phyloP scores from a whole-genome alignment of 2,329 filamentous ascomycete genomes.

The Colletotrichum trifolii region DNA sequence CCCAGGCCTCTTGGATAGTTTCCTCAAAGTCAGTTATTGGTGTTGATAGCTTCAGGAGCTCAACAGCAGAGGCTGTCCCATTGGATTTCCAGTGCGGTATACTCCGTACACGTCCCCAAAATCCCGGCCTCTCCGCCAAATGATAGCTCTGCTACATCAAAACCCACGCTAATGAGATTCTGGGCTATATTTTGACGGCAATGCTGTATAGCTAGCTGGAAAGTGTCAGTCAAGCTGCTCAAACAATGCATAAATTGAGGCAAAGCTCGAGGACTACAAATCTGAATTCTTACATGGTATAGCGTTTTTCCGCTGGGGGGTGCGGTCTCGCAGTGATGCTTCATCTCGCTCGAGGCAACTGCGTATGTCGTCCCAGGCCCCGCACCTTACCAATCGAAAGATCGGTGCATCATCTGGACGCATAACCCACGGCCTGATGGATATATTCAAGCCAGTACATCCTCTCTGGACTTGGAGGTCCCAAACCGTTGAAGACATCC shows the following conservation, averaged over 20 bases:
- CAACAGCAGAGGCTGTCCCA: too few species aligned
- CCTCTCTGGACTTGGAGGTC: slow-evolving; percentile 6
- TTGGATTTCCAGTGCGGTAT: too few species aligned
- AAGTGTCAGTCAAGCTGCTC: too few species aligned
- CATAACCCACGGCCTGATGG: slow-evolving; percentile 2
- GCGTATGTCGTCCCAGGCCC: not conserved
- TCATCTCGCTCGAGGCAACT: not conserved
- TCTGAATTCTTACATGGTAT: too few species aligned
- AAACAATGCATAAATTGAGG: not conserved
- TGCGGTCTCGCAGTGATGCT: not conserved
- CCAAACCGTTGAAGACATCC: slow-evolving; percentile 10
- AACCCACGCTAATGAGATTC: not conserved
- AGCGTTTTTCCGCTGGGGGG: too few species aligned
- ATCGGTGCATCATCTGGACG: not conserved
- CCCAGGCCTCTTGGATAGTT: too few species aligned
- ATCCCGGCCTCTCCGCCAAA: too few species aligned
- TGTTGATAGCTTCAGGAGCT: too few species aligned
- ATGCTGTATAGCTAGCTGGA: not conserved
- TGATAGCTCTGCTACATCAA: too few species aligned
- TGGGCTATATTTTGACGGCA: rapidly evolving
- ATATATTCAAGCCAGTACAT: not conserved
- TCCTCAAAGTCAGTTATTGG: too few species aligned
- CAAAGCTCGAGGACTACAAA: too few species aligned
- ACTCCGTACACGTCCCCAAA: too few species aligned
- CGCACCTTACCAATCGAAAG: rapidly evolving